Conservation (phyloP, 2,329 filamentous ascomycete species). For the Biscogniauxia mediterranea region DNA sequence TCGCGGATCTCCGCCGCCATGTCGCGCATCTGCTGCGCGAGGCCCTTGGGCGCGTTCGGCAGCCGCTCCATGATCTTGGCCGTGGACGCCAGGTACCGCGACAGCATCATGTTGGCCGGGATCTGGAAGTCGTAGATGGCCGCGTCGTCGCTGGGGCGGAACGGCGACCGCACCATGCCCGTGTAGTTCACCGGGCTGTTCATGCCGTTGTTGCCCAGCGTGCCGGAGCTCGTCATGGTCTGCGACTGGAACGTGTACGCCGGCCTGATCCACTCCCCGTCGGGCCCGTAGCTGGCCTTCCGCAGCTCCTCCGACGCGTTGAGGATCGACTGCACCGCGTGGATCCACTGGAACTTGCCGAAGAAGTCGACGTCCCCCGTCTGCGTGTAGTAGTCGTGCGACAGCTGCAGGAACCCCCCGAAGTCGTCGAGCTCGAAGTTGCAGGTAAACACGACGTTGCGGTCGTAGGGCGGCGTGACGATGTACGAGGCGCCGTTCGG, state of each 20-base stretch:
- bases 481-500: slow-evolving; percentile 58
- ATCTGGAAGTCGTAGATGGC: slow-evolving; percentile 85
- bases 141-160: slow-evolving; percentile 86
- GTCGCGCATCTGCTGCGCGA: slow-evolving; percentile 55
- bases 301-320: slow-evolving; percentile 68
- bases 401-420: slow-evolving; percentile 80
- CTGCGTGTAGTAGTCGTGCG: slow-evolving; percentile 73
- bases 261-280: slow-evolving; percentile 29
- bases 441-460: slow-evolving; percentile 80
- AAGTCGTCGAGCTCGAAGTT: slow-evolving; percentile 94
- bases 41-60: slow-evolving; percentile 35
- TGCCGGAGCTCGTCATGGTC: slow-evolving; percentile 76
- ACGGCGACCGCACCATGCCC: slow-evolving; percentile 81
- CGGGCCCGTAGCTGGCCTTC: slow-evolving; percentile 55
- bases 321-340: slow-evolving; percentile 69
- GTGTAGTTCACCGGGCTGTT: slow-evolving; percentile 81
- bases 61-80: slow-evolving; percentile 45
- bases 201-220: slow-evolving; percentile 70
- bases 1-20: slow-evolving; percentile 62
- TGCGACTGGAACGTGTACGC: slow-evolving; percentile 74
- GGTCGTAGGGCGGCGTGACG: slow-evolving; percentile 63
- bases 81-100: slow-evolving; percentile 56
- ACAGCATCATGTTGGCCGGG: slow-evolving; percentile 85
- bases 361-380: slow-evolving; percentile 76
- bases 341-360: slow-evolving; percentile 67